These are phyloP conservation scores for Neurospora terricola DNA, from an alignment of 495 filamentous ascomycete genomes.

Conservation along the genomic window DNA sequence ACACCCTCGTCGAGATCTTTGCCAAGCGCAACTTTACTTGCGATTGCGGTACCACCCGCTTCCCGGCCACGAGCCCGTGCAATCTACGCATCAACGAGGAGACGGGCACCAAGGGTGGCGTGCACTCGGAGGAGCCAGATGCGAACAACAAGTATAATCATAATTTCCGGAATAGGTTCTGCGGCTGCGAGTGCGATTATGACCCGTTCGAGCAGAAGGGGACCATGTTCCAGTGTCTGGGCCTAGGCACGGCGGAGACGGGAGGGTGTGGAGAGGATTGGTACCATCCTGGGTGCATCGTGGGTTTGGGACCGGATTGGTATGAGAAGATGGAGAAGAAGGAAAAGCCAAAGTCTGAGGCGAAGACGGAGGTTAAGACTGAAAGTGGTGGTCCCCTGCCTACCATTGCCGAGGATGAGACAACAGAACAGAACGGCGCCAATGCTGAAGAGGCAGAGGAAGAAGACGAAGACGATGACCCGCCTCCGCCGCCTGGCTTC, in stretches of 20 bases:
- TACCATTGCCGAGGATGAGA: slow-evolving; percentile 30
- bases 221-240: slow-evolving; percentile 98
- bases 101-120: slow-evolving; percentile 63
- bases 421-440: slow-evolving; percentile 13
- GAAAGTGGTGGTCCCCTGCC: slow-evolving; percentile 16
- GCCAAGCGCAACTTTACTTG: slow-evolving; percentile 90
- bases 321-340: slow-evolving; percentile 41
- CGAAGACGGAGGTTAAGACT: slow-evolving; percentile 6
- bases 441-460: slow-evolving; percentile 11
- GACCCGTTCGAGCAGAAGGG: slow-evolving; percentile 79
- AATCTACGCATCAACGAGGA: slow-evolving; percentile 62
- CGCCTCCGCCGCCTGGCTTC: slow-evolving; percentile 68
- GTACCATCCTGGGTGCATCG: slow-evolving; percentile 94
- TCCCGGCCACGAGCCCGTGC: slow-evolving; percentile 61
- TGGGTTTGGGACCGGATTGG: slow-evolving; percentile 61
- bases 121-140: slow-evolving; percentile 63
- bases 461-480: slow-evolving; percentile 36
- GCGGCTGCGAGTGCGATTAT: slow-evolving; percentile 80
- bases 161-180: slow-evolving; percentile 90
- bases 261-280: slow-evolving; percentile 97
- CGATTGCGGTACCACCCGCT: slow-evolving; percentile 85
- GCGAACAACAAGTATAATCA: slow-evolving; percentile 82
- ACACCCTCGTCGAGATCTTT: slow-evolving; percentile 92
- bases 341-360: slow-evolving; percentile 5
- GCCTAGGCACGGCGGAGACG: slow-evolving; percentile 65